A percentile compares a stretch with the other conserved stretches of the same genome.
Evolutionary conservation across 768 basidiomycete species (phyloP).

Genomic region (Auriscalpium vulgare): DNA sequence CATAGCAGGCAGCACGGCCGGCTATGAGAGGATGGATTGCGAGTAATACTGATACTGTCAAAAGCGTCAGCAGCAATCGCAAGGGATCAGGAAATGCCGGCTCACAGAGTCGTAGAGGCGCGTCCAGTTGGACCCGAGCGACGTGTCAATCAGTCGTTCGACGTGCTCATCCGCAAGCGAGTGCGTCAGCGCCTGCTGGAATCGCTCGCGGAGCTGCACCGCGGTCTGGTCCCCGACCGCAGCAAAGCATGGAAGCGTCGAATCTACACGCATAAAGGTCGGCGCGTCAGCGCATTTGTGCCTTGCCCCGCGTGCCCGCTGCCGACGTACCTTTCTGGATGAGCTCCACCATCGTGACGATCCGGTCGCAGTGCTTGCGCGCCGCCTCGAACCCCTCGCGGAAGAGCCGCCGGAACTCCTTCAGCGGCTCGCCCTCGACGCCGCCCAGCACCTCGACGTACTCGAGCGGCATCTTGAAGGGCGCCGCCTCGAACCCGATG

Average conservation of each 20-base stretch:
- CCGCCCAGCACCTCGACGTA: constrained; percentile 96
- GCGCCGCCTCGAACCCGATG: constrained; percentile 98
- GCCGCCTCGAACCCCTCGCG: constrained; percentile 90
- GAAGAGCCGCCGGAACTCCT: constrained; percentile 82
- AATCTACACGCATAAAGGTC: constrained; percentile 44
- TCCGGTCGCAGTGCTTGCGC: constrained; percentile 92
- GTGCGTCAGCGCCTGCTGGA: constrained; percentile 86
- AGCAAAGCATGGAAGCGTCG: constrained; percentile 83
- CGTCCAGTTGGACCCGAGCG: constrained; percentile 91
- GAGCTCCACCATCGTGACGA: constrained; percentile 90
- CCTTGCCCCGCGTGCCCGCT: neutral
- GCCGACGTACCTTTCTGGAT: constrained; percentile 88
- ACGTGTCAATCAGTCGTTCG: constrained; percentile 84
- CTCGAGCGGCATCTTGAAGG: constrained; percentile 92
- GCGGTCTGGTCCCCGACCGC: constrained; percentile 90
- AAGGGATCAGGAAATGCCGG: neutral
- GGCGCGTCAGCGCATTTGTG: neutral
- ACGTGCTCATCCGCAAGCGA: constrained; percentile 78
- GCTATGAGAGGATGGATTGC: constrained; percentile 67
- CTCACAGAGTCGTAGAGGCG: constrained; percentile 90
- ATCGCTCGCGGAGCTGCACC: constrained; percentile 80
- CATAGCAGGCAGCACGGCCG: neutral
- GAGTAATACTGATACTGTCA: constrained; percentile 88
- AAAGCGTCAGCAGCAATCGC: neutral
- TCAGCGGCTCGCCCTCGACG: constrained; percentile 61